Evolutionary conservation across 345 rosid species (phyloP), one percentile per base, ranked within the genome.

Genomic region (Orychophragmus violaceus): DNA sequence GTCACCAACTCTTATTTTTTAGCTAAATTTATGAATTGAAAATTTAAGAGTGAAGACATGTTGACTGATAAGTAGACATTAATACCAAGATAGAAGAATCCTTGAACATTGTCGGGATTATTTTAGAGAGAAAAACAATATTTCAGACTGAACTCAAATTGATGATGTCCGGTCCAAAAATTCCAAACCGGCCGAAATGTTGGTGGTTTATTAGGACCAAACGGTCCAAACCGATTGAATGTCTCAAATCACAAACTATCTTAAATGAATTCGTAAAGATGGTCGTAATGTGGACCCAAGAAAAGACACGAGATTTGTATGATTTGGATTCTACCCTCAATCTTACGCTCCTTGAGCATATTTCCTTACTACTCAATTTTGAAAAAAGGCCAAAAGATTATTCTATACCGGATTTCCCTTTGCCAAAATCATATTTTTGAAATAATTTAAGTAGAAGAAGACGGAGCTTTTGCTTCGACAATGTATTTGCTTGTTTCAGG

Each of bases 401-500:
- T 59, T 50, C 74, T 33, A 23, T 18, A 22, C 21, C 3, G 3
- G 6, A 13, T 16, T 22, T 13, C 24, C 24, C 19, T 21, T 25
- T 19, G 32, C 32, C 33, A 19, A 24, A 58, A 37, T n/a, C 27
- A 23, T 45, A 23, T 23, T 36, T 33, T 54, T 28, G 3, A 54
- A 54, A 54, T 29, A 21, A 18, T 4, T 0, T 28, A 70, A 60
- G 53, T 33, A 37, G 74, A 39, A 6, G 74, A 69, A 39, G 9
- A 19, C 53, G 50, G 48, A 57, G 65, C 49, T 46, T 53, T 59
- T 41, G 53, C 46, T 60, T 70, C 48, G 30, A 24, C 56, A 52
- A 30, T 41, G 63, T 62, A 5, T 70, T 32, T 23, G 63, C 63
- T 62, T 70, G 53, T 70, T 62, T 70, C 62, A 62, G 53, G 75